A percentile compares a stretch with the other conserved stretches of the same genome.
These are phyloP conservation scores for Pseudofabraea citricarpa DNA, from an alignment of 2,329 filamentous ascomycete genomes.

Conservation along the genomic window DNA sequence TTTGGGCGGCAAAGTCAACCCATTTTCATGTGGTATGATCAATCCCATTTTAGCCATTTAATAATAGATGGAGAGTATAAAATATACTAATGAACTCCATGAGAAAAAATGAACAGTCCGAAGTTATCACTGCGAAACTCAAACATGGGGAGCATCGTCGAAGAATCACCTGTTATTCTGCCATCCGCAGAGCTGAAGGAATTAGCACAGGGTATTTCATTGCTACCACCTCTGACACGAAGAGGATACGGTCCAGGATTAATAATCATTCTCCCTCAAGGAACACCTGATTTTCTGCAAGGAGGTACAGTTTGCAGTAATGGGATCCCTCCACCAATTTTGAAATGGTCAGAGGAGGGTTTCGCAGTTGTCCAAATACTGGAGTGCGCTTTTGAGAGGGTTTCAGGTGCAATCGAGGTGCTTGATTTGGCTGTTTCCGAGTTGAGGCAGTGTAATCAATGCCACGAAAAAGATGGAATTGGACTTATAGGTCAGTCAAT, in stretches of 20 bases:
- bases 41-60: too few species aligned
- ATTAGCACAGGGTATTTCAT: neutral
- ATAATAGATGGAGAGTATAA: too few species aligned
- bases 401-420: neutral
- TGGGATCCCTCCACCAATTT: slow-evolving; percentile 16
- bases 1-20: too few species aligned
- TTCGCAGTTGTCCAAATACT: slow-evolving; percentile 19
- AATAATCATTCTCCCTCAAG: neutral
- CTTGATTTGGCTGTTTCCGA: neutral
- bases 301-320: neutral
- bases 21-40: too few species aligned
- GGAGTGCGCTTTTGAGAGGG: neutral
- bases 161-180: neutral
- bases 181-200: neutral
- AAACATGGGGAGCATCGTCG: neutral
- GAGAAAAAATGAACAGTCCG: too few species aligned
- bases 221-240: neutral
- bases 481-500: neutral
- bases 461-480: neutral
- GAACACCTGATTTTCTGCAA: neutral
- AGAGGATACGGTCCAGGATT: neutral
- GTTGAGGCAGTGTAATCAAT: neutral
- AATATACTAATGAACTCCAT: too few species aligned
- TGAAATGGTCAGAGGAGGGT: slow-evolving; percentile 27
- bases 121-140: too few species aligned